Percentiles rank a stretch among this genome's conserved stretches.
Evolutionary conservation across 2,329 filamentous ascomycete genomes (phyloP).

Genomic region (Tolypocladium pustulatum): DNA sequence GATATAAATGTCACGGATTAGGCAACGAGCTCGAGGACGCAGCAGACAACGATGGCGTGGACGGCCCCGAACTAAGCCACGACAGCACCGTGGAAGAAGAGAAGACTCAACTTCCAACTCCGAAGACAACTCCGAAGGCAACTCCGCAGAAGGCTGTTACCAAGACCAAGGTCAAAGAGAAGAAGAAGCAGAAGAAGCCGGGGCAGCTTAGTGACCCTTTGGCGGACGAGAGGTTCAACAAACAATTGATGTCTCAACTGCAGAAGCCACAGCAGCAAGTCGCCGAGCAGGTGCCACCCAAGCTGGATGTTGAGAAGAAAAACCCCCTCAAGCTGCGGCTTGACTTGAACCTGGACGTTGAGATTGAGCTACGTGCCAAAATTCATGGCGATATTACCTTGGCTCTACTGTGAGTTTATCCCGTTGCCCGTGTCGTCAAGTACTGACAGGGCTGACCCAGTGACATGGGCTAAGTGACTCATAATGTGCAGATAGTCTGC

Average conservation of each 20-base stretch:
- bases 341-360: conserved; percentile 68
- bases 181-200: conserved; percentile 3
- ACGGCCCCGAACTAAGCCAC: conserved; percentile 5
- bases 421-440: neutral
- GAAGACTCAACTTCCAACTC: conserved; percentile 5
- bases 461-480: neutral
- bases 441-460: neutral
- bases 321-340: conserved; percentile 57
- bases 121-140: conserved; percentile 2
- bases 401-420: conserved; percentile 50
- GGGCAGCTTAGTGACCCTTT: neutral
- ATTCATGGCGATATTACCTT: conserved; percentile 70
- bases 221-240: conserved; percentile 7
- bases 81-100: conserved; percentile 7
- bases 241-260: conserved; percentile 13
- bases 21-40: conserved; percentile 4
- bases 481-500: neutral
- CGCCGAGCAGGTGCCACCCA: conserved; percentile 8
- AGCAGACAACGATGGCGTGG: conserved; percentile 2
- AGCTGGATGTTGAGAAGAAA: conserved; percentile 22
- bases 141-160: conserved; percentile 1
- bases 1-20: conserved; percentile 3
- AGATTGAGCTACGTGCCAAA: conserved; percentile 70
- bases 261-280: conserved; percentile 15
- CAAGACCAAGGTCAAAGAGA: conserved; percentile 2